A percentile compares a stretch with the other conserved stretches of the same genome.
These are phyloP conservation scores for Eucalyptus marginata DNA, from an alignment of 345 rosid species.

Conservation along the genomic window DNA sequence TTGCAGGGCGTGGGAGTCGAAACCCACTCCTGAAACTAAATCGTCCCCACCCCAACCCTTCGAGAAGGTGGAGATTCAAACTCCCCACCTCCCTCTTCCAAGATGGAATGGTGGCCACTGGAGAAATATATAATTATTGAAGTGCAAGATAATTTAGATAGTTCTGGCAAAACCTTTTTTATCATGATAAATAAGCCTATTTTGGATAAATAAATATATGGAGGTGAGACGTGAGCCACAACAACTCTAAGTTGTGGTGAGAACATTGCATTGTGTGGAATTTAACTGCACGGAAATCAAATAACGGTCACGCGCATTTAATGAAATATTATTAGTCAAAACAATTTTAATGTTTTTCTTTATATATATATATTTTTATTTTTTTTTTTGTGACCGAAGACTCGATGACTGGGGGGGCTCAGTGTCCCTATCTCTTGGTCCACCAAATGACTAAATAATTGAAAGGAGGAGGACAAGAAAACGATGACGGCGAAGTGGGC, in stretches of 20 bases:
- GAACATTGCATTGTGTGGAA: neutral
- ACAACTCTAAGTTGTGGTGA: neutral
- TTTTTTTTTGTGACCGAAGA: neutral
- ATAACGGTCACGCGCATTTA: neutral
- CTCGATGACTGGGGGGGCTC: neutral
- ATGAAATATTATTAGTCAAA: neutral
- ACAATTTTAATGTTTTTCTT: neutral
- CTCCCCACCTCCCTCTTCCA: too few relatives aligned
- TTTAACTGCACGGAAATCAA: neutral
- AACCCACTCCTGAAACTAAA: too few relatives aligned
- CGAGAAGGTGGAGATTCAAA: too few relatives aligned
- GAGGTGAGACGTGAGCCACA: neutral
- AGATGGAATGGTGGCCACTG: too few relatives aligned
- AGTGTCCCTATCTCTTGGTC: neutral
- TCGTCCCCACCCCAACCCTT: too few relatives aligned
- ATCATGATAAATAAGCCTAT: neutral
- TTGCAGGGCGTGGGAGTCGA: too few relatives aligned
- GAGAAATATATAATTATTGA: neutral
- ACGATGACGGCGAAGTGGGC: neutral
- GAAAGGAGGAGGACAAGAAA: accelerated
- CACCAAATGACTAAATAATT: neutral
- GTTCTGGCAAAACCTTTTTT: accelerated
- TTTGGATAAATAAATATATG: neutral
- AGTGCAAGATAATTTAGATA: neutral
- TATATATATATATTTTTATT: too few relatives aligned